Evolutionary conservation across 2,329 filamentous ascomycete species (phyloP).

Genomic region (Zymoseptoria passerinii): DNA sequence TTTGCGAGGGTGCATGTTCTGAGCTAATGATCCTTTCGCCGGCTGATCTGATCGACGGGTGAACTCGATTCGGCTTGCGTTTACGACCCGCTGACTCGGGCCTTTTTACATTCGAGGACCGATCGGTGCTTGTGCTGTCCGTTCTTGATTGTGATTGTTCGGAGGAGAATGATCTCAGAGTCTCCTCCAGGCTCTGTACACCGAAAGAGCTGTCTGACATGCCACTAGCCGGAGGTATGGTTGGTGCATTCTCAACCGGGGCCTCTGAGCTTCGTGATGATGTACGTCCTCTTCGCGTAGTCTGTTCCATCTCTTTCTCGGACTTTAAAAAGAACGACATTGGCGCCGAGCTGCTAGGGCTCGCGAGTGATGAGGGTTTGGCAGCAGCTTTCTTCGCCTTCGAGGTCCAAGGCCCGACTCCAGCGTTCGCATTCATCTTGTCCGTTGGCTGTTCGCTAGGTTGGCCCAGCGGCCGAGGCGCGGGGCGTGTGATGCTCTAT

Average conservation of each 20-base stretch:
- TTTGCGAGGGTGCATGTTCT: conserved; percentile 15
- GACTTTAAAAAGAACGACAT: conserved; percentile 54
- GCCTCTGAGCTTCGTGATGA: conserved; percentile 16
- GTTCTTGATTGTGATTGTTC: conserved; percentile 21
- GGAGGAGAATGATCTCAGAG: conserved; percentile 36
- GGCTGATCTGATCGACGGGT: conserved; percentile 28
- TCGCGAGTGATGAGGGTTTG: conserved; percentile 1
- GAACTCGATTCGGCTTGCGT: conserved; percentile 29
- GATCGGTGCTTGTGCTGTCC: conserved; percentile 19
- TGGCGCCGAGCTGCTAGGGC: conserved; percentile 35
- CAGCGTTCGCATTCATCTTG: neutral
- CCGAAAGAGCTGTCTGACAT: conserved; percentile 44
- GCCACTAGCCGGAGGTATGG: conserved; percentile 23
- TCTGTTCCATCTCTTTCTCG: conserved; percentile 41
- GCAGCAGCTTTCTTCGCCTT: conserved; percentile 16
- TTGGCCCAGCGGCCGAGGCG: neutral
- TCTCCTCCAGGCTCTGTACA: conserved; percentile 50
- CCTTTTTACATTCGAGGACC: conserved; percentile 10
- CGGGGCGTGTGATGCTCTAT: neutral
- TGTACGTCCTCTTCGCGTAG: conserved; percentile 17
- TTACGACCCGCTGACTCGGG: conserved; percentile 16
- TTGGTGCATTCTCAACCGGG: conserved; percentile 6
- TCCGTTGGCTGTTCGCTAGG: neutral
- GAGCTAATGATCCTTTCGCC: conserved; percentile 29
- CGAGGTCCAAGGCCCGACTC: neutral